Evolutionary conservation across 441 rosid species (phyloP), one percentile per base, ranked within the genome.

Genomic region (Oxalis stricta): DNA sequence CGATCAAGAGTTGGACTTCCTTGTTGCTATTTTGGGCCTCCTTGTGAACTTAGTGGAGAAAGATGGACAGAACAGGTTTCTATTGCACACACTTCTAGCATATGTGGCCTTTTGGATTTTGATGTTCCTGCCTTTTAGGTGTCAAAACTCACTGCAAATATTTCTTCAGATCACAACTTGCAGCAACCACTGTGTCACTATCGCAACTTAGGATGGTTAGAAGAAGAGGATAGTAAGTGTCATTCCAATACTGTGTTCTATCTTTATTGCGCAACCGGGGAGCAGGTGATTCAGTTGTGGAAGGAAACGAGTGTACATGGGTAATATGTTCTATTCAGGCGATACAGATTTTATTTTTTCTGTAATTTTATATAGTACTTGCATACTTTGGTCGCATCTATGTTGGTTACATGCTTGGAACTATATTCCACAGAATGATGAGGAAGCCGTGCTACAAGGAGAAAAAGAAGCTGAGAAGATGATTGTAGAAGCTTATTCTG

Each of bases 391-490:
- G 23, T 38, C 39, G 17, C 38, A 22, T 10, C 2, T 23, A 15
- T 4, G 12, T 13, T n/a, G n/a, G n/a, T n/a, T n/a, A 32, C 20
- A 8, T 58, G 32, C 44, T 49, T 33, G 26, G 47, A 28, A 11
- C 23, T 47, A 16, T 10, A 31, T 54, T 20, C 8, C 33, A 35
- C 68, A 91, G 96, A 73, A 79, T 54, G 89, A 77, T n/a, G 95
- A 84, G 53, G 88, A 71, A 44, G 77, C 80, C 42, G 23, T 92
- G 62, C 60, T 79, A 56, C 79, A 87, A 73, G 88, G 93, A 30
- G 96, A 92, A 63, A 92, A 84, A 64, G 99, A 92, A 71, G 94
- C 94, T 1, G 99, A 87, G 71, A 87, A 82, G 77, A 92, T 79
- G 97, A 87, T 92, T 39, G 83, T 92, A 16, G 99, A 87, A 73